Conservation (phyloP, 345 rosid genomes). For the Physaria fendleri region DNA sequence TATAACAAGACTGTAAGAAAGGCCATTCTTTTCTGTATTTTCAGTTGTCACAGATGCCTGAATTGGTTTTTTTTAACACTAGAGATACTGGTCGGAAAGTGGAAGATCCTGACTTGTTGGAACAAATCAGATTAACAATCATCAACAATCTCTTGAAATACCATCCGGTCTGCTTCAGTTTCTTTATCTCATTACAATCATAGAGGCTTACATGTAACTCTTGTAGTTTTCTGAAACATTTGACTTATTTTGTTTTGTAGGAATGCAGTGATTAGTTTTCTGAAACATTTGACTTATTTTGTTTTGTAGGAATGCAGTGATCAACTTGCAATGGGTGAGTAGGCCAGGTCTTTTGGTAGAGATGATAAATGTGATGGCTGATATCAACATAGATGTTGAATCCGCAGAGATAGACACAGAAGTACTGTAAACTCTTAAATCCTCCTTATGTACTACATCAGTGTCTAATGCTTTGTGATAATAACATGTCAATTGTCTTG, state of each 20-base stretch:
- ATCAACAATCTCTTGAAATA: too few species aligned
- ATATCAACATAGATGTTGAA: conserved; percentile 77
- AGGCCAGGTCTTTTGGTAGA: conserved; percentile 93
- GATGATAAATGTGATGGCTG: conserved; percentile 70
- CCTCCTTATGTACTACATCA: not conserved
- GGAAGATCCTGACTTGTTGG: too few species aligned
- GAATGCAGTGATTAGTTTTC: conserved; percentile 55
- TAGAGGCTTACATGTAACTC: not conserved
- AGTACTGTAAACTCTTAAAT: conserved; percentile 37
- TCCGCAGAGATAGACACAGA: conserved; percentile 96
- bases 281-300: conserved; percentile 1
- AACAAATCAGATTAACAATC: too few species aligned
- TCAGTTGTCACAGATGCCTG: not conserved
- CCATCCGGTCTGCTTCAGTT: conserved; percentile 51
- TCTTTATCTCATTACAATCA: not conserved
- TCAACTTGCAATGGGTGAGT: conserved; percentile 91
- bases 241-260: conserved; percentile 31
- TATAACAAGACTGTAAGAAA: too few species aligned
- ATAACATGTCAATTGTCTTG: not conserved
- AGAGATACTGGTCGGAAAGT: too few species aligned
- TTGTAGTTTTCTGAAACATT: not conserved
- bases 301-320: conserved; percentile 72
- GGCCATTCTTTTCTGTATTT: too few species aligned
- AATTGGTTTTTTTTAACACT: too few species aligned
- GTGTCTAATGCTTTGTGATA: not conserved